Evolutionary conservation across 805 yeast genomes (phyloP).

Genomic region (Wickerhamomyces tratensis): DNA sequence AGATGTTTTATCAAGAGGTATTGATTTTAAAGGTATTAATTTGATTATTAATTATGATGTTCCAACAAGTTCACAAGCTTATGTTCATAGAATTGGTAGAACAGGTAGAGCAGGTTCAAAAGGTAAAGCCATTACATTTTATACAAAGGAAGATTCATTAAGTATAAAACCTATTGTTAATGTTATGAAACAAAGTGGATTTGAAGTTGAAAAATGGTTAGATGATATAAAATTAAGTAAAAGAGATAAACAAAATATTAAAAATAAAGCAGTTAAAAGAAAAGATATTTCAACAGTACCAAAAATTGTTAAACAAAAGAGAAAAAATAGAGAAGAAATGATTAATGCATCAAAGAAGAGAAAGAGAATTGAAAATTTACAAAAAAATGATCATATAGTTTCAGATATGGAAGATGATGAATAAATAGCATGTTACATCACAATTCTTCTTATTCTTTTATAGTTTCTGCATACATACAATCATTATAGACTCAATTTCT

Average conservation of each 20-base stretch:
- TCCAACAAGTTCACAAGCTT: constrained; percentile 87
- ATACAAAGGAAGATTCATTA: constrained; percentile 78
- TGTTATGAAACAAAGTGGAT: constrained; percentile 92
- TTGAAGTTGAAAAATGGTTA: constrained; percentile 74
- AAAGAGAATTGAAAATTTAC: constrained; percentile 14
- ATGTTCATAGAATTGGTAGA: constrained; percentile 97
- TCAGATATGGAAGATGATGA: background rate
- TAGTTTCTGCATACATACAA: no score
- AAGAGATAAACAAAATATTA: constrained; percentile 51
- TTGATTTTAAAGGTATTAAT: constrained; percentile 93
- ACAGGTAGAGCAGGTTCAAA: constrained; percentile 90
- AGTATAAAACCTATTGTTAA: constrained; percentile 78
- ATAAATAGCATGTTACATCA: background rate
- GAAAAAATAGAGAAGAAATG: constrained; percentile 59
- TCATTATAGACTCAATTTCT: no score
- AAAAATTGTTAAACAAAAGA: constrained; percentile 50
- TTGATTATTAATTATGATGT: constrained; percentile 94
- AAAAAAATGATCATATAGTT: background rate
- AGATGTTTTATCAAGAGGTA: constrained; percentile 93
- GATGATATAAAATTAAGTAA: constrained; percentile 55
- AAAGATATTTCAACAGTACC: constrained; percentile 82
- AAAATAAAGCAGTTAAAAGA: constrained; percentile 50
- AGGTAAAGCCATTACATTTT: constrained; percentile 87
- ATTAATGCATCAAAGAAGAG: constrained; percentile 64
- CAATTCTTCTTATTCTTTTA: no score